phyloP scores from a whole-genome alignment of 2,329 filamentous ascomycete genomes.

The Emericellopsis atlantica region DNA sequence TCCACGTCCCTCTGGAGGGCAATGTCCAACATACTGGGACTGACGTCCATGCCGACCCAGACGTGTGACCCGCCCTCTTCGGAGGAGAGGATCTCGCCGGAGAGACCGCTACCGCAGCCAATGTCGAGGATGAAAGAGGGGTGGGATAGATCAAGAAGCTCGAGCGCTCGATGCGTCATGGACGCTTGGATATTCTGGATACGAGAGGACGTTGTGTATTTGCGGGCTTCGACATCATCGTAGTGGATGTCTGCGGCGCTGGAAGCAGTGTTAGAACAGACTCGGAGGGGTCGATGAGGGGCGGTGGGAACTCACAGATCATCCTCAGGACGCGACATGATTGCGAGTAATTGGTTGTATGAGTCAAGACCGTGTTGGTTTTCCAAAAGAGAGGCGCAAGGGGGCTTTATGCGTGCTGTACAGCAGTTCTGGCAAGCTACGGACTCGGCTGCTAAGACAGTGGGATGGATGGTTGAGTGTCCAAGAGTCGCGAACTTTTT shows the following conservation, averaged over 20 bases:
- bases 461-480: too few species aligned
- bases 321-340: slow-evolving; percentile 96
- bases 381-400: too few species aligned
- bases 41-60: slow-evolving; percentile 97
- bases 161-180: slow-evolving; percentile 89
- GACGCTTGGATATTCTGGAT: slow-evolving; percentile 90
- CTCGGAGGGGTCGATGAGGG: slow-evolving; percentile 13
- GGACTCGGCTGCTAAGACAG: too few species aligned
- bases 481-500: not conserved
- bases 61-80: slow-evolving; percentile 75
- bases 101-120: slow-evolving; percentile 92
- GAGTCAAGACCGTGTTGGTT: not conserved
- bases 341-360: slow-evolving; percentile 15
- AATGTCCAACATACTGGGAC: slow-evolving; percentile 90
- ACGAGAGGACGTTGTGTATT: slow-evolving; percentile 93
- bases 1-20: slow-evolving; percentile 86
- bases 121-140: slow-evolving; percentile 89
- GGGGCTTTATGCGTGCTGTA: too few species aligned
- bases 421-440: too few species aligned
- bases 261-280: slow-evolving; percentile 1
- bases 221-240: slow-evolving; percentile 87
- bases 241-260: slow-evolving; percentile 96
- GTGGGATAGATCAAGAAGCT: slow-evolving; percentile 67
- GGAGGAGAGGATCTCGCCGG: slow-evolving; percentile 79
- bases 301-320: slow-evolving; percentile 50